Percentiles rank a stretch among this genome's conserved stretches.
Evolutionary conservation across 192 early-diverging fungal species (phyloP).

Genomic region (Chytriomyces confervae): DNA sequence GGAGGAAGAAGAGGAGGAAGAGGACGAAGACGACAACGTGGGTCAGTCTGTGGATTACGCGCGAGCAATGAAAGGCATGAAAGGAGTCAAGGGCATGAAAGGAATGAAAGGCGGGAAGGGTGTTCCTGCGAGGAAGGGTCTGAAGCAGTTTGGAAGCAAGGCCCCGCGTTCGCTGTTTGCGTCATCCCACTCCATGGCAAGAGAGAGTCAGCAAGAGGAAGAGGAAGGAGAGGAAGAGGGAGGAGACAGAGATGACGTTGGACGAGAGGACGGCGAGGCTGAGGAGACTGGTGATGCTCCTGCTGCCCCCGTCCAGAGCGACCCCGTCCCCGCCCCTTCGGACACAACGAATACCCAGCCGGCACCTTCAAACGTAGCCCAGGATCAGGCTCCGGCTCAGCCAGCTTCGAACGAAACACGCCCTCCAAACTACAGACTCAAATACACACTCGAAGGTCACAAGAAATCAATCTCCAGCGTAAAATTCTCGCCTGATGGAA

Average conservation of each 20-base stretch:
- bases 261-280: not conserved
- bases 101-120: not conserved
- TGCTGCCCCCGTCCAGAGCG: not conserved
- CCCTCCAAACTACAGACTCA: constrained; percentile 81
- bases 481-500: constrained; percentile 98
- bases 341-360: not conserved
- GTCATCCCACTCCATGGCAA: not conserved
- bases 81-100: not conserved
- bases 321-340: not conserved
- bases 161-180: not conserved
- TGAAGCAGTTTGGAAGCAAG: not conserved
- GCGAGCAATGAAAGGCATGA: not conserved
- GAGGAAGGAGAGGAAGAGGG: not conserved
- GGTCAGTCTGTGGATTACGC: not conserved
- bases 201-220: not conserved
- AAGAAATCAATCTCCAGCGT: constrained; percentile 93
- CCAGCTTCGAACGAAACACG: not conserved
- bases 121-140: not conserved
- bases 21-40: not conserved
- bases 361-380: not conserved
- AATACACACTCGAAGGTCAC: constrained; percentile 90
- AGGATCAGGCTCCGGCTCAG: not conserved
- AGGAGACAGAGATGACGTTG: not conserved
- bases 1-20: not conserved
- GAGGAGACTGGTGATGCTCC: not conserved